Evolutionary conservation across 2,329 filamentous ascomycete genomes (phyloP).

Genomic region (Penicillium sp.): DNA sequence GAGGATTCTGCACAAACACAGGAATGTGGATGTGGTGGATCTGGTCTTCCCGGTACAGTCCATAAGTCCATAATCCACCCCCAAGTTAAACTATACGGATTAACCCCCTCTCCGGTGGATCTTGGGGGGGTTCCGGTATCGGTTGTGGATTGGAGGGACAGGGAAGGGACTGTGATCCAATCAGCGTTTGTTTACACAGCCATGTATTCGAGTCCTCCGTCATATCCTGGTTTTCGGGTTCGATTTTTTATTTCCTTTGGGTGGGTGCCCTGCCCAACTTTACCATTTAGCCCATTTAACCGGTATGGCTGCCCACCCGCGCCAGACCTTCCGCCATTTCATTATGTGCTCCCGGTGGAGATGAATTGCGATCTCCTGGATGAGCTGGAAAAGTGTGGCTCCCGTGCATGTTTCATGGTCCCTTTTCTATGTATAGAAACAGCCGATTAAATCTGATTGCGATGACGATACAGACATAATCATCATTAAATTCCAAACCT

Average conservation of each 20-base stretch:
- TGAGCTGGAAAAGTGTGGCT: constrained; percentile 6
- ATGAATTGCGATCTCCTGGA: not conserved
- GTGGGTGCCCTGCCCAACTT: constrained; percentile 6
- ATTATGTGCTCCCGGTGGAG: not conserved
- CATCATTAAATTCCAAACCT: not conserved
- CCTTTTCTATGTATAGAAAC: constrained; percentile 14
- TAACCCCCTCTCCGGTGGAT: constrained; percentile 1
- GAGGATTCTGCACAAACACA: constrained; percentile 21
- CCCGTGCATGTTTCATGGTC: constrained; percentile 6
- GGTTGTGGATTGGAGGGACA: constrained; percentile 4
- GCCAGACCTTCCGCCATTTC: constrained; percentile 1
- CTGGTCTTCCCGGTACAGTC: not conserved
- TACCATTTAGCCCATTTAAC: constrained; percentile 16
- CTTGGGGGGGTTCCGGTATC: constrained; percentile 17
- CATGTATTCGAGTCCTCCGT: not conserved
- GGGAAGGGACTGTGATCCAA: not conserved
- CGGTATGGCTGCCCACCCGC: constrained; percentile 1
- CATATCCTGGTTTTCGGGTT: not conserved
- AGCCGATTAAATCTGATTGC: not conserved
- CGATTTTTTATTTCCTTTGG: not conserved
- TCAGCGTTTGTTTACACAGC: not conserved
- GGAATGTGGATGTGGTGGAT: constrained; percentile 19
- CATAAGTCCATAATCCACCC: not conserved
- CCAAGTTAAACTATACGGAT: constrained; percentile 9
- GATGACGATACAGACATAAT: not conserved